phyloP scores from a whole-genome alignment of 1,284 basidiomycete genomes.

The Marasmius tenuissimus region DNA sequence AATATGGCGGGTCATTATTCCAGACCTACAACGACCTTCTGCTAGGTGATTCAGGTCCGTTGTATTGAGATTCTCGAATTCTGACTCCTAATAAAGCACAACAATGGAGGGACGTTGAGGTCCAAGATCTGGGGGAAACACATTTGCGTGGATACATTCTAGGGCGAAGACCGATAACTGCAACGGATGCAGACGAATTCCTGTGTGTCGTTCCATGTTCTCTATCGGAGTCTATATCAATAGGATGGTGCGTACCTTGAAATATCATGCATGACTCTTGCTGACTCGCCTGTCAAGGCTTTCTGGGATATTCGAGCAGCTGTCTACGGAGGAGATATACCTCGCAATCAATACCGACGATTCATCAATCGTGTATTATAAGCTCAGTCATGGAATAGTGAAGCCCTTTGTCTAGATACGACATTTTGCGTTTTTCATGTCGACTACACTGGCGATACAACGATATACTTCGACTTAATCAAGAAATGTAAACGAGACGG shows the following conservation, averaged over 20 bases:
- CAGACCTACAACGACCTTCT: constrained; percentile 64
- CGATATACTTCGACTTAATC: background rate
- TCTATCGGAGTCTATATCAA: constrained; percentile 62
- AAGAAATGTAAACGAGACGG: background rate
- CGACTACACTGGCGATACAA: background rate
- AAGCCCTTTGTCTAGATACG: constrained; percentile 60
- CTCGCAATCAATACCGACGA: constrained; percentile 74
- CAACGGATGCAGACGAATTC: constrained; percentile 22
- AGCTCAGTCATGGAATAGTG: constrained; percentile 70
- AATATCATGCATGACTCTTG: background rate
- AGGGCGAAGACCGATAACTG: constrained; percentile 56
- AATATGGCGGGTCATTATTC: constrained; percentile 48
- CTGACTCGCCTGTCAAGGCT: constrained; percentile 40
- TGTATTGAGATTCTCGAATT: background rate
- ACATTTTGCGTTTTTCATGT: background rate
- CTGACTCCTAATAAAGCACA: constrained; percentile 47
- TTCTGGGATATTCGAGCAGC: constrained; percentile 49
- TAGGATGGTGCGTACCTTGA: constrained; percentile 29
- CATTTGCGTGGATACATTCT: constrained; percentile 59
- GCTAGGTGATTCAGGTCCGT: constrained; percentile 31
- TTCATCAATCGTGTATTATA: constrained; percentile 81
- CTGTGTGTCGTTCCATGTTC: constrained; percentile 67
- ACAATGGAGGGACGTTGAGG: constrained; percentile 63
- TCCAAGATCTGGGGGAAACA: constrained; percentile 53
- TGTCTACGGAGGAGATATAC: constrained; percentile 54